Conservation (phyloP, 2,329 filamentous ascomycete species). For the Penicillium capsulatum region DNA sequence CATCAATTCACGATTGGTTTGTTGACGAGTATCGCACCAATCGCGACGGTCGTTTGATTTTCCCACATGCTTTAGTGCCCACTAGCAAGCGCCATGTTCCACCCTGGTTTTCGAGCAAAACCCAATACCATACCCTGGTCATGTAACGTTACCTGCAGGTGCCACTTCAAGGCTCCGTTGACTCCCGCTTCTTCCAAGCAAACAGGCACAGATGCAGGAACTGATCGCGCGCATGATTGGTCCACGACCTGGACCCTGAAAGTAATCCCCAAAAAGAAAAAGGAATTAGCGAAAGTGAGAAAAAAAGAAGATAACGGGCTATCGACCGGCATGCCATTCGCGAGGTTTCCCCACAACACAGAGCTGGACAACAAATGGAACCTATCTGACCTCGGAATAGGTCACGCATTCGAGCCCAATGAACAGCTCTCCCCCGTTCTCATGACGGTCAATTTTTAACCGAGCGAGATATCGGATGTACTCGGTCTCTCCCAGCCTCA, state of each 20-base stretch:
- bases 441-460: neutral
- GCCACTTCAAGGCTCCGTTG: conserved; percentile 10
- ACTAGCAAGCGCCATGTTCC: neutral
- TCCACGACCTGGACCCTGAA: conserved; percentile 5
- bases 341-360: conserved; percentile 22
- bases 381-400: conserved; percentile 6
- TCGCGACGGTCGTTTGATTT: conserved; percentile 3
- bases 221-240: conserved; percentile 10
- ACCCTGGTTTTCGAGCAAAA: too few relatives aligned
- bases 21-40: conserved; percentile 9
- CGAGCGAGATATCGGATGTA: neutral
- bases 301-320: too few relatives aligned
- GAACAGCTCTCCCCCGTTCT: neutral
- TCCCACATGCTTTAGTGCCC: conserved; percentile 5
- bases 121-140: too few relatives aligned
- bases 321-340: conserved; percentile 19
- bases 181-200: conserved; percentile 1
- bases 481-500: neutral
- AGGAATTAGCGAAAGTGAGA: too few relatives aligned
- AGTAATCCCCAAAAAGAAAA: neutral
- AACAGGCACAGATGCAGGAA: conserved; percentile 8
- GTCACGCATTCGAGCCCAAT: neutral
- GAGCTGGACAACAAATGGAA: conserved; percentile 11
- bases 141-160: conserved; percentile 22
- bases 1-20: neutral